phyloP scores from a whole-genome alignment of 225 moss, liverwort and hornwort genomes.

The Bryoerythrophyllum caledonicum region DNA sequence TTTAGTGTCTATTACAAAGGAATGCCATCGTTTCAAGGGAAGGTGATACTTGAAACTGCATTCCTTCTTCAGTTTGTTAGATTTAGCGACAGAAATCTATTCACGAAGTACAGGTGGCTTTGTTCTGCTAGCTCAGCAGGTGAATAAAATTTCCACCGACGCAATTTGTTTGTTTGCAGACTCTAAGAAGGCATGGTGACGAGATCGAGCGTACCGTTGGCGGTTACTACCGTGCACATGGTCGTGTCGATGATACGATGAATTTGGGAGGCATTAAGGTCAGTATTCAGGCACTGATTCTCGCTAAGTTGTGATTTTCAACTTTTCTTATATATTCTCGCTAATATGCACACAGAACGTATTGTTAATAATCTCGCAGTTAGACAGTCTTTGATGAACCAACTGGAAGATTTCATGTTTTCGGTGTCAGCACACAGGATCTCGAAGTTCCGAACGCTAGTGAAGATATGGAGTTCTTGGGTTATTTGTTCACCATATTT shows the following conservation, averaged over 20 bases:
- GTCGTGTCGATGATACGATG: constrained; percentile 73
- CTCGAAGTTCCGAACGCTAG: constrained; percentile 1
- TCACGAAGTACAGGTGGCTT: neutral
- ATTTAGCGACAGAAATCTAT: neutral
- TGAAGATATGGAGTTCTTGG: neutral
- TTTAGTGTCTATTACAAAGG: constrained; percentile 58
- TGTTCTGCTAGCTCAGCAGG: neutral
- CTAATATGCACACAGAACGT: neutral
- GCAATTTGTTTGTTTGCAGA: constrained; percentile 40
- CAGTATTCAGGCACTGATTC: constrained; percentile 8
- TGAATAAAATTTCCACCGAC: constrained; percentile 9
- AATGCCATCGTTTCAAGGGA: constrained; percentile 57
- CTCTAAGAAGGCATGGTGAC: constrained; percentile 65
- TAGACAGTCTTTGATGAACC: neutral
- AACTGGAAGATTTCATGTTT: constrained; percentile 12
- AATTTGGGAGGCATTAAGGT: constrained; percentile 76
- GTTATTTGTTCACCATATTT: neutral
- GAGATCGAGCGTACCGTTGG: constrained; percentile 58
- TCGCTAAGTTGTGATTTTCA: neutral
- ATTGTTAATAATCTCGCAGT: neutral
- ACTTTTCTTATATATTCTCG: neutral
- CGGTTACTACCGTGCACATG: constrained; percentile 65
- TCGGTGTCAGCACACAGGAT: neutral
- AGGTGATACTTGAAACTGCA: constrained; percentile 34
- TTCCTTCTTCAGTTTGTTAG: neutral